Evolutionary conservation across 75 land plant genomes (phyloP).

Genomic region (Isoetes taiwanensis): DNA sequence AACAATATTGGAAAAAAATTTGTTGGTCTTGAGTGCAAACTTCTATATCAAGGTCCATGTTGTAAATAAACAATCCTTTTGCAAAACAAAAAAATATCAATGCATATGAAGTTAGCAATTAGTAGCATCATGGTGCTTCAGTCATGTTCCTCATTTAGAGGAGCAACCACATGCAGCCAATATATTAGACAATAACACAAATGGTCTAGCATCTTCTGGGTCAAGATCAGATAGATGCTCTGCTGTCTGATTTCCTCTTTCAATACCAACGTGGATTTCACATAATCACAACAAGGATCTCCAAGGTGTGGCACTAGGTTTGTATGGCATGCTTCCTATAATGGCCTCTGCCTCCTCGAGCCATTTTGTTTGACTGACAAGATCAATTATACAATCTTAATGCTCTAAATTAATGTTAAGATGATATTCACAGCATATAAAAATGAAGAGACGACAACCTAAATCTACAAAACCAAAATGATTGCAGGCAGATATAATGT

Average conservation of each 20-base stretch:
- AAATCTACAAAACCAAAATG: neutral
- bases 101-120: too few species aligned
- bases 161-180: neutral
- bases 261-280: neutral
- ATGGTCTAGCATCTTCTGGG: neutral
- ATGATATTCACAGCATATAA: neutral
- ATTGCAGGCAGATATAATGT: too few species aligned
- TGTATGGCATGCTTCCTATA: conserved; percentile 8
- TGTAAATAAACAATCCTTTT: too few species aligned
- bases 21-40: too few species aligned
- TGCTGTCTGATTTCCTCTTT: neutral
- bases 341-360: conserved; percentile 1
- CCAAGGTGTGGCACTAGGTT: conserved; percentile 7
- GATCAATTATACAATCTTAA: conserved; percentile 12
- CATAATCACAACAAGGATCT: conserved; percentile 6
- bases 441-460: neutral
- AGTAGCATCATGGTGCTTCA: too few species aligned
- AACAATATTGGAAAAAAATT: too few species aligned
- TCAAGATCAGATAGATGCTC: neutral
- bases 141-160: too few species aligned
- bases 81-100: too few species aligned
- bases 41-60: too few species aligned
- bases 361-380: conserved; percentile 1
- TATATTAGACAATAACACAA: conserved; percentile 2
- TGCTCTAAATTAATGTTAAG: conserved; percentile 2